phyloP scores from a whole-genome alignment of 805 yeast genomes.

The Ogataea dorogensis region DNA sequence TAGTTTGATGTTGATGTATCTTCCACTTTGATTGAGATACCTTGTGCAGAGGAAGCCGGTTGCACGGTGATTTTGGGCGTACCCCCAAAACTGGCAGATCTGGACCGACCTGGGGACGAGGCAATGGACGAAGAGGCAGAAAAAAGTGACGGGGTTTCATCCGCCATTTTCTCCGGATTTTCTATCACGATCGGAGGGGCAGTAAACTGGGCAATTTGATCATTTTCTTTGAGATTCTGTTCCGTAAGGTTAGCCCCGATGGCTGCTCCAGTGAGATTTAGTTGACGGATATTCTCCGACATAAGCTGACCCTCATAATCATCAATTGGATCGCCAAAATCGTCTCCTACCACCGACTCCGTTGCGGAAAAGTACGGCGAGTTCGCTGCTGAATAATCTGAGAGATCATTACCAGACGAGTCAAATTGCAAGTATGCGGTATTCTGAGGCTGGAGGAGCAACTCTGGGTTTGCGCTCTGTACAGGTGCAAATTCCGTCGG shows the following conservation, averaged over 20 bases:
- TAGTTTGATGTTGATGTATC: constrained; percentile 5
- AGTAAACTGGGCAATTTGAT: constrained; percentile 6
- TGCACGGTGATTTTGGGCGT: constrained; percentile 28
- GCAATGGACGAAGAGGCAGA: constrained; percentile 43
- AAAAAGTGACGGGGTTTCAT: constrained; percentile 56
- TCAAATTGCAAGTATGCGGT: constrained; percentile 17
- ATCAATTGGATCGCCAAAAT: constrained; percentile 13
- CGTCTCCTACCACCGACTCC: constrained; percentile 26
- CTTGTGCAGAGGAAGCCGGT: constrained; percentile 18
- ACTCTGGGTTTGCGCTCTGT: not conserved
- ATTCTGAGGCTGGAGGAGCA: constrained; percentile 12
- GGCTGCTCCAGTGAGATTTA: constrained; percentile 12
- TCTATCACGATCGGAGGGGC: constrained; percentile 27
- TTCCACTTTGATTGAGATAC: constrained; percentile 7
- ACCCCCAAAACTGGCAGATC: constrained; percentile 28
- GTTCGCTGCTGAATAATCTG: constrained; percentile 27
- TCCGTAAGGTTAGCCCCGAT: constrained; percentile 20
- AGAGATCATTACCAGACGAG: constrained; percentile 1
- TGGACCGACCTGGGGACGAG: constrained; percentile 37
- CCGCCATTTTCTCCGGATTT: constrained; percentile 42
- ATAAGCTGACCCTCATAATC: constrained; percentile 17
- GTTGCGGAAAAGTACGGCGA: constrained; percentile 30
- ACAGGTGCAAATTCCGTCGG: too few species aligned
- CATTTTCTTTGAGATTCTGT: constrained; percentile 22
- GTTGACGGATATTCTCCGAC: constrained; percentile 19